Conservation (phyloP, 2,329 filamentous ascomycete genomes). For the Xylariaceae sp. region DNA sequence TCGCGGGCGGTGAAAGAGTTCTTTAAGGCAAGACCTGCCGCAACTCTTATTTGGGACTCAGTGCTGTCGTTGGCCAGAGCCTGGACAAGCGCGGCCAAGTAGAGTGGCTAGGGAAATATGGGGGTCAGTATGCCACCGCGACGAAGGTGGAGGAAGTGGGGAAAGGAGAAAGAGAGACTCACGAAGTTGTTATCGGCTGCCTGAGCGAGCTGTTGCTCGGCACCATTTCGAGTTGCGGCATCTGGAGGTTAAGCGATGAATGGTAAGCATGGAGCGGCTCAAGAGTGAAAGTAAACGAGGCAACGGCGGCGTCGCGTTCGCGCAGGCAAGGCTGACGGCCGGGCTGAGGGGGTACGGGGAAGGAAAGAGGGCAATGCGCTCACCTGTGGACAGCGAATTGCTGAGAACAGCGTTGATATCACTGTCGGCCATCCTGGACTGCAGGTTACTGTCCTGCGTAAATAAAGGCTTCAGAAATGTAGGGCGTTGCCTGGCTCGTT, state of each 20-base stretch:
- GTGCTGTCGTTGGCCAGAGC: slow-evolving; percentile 89
- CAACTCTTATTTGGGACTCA: slow-evolving; percentile 78
- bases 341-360: slow-evolving; percentile 13
- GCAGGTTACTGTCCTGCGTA: slow-evolving; percentile 16
- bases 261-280: slow-evolving; percentile 31
- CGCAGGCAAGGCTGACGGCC: slow-evolving; percentile 1
- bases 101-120: slow-evolving; percentile 57
- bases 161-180: slow-evolving; percentile 33
- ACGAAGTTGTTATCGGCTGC: slow-evolving; percentile 96
- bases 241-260: slow-evolving; percentile 49
- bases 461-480: too few species aligned
- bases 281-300: not conserved
- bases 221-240: slow-evolving; percentile 79
- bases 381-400: slow-evolving; percentile 93
- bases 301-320: slow-evolving; percentile 6
- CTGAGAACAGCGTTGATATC: slow-evolving; percentile 97
- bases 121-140: slow-evolving; percentile 16
- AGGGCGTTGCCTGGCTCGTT: too few species aligned
- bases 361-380: slow-evolving; percentile 33
- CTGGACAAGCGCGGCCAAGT: slow-evolving; percentile 86
- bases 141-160: slow-evolving; percentile 11
- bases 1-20: slow-evolving; percentile 97
- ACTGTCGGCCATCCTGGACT: slow-evolving; percentile 56
- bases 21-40: slow-evolving; percentile 93
- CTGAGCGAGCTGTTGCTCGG: slow-evolving; percentile 89